Evolutionary conservation across 2,329 filamentous ascomycete genomes (phyloP).

Genomic region (Chalaropsis ovoidea): DNA sequence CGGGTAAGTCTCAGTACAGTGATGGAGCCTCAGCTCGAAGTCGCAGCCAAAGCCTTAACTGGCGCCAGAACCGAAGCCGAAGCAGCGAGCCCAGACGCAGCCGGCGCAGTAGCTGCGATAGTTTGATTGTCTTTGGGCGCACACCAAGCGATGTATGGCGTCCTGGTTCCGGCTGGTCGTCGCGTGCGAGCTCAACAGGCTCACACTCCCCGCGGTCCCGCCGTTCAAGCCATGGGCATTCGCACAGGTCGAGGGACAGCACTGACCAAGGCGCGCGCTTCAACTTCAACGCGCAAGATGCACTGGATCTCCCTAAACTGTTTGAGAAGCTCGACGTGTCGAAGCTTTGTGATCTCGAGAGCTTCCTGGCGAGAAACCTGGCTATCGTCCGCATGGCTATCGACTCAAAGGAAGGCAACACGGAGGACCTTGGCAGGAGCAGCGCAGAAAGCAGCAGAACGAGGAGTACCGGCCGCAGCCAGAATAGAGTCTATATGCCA

Average conservation of each 20-base stretch:
- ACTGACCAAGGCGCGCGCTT: not conserved
- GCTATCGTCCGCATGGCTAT: constrained; percentile 3
- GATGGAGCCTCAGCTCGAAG: not conserved
- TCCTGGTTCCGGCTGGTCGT: not conserved
- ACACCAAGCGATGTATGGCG: not conserved
- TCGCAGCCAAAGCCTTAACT: not conserved
- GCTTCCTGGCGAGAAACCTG: not conserved
- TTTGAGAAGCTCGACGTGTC: not conserved
- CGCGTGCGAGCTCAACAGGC: not conserved
- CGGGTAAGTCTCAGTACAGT: not conserved
- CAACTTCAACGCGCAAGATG: not conserved
- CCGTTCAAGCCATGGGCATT: not conserved
- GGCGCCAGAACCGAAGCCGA: not conserved
- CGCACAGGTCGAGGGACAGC: not conserved
- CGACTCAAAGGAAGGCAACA: not conserved
- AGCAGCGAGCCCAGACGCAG: not conserved
- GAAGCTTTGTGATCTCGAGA: constrained; percentile 3
- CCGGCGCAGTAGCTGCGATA: not conserved
- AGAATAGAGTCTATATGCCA: not conserved
- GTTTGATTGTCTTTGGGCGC: not conserved
- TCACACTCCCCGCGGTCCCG: not conserved
- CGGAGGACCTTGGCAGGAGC: not conserved
- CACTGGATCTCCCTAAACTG: not conserved
- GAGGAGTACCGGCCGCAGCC: not conserved
- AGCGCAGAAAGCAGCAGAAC: not conserved